Evolutionary conservation across 169 alveolate species (phyloP).

Genomic region (Cyclospora cayetanensis): DNA sequence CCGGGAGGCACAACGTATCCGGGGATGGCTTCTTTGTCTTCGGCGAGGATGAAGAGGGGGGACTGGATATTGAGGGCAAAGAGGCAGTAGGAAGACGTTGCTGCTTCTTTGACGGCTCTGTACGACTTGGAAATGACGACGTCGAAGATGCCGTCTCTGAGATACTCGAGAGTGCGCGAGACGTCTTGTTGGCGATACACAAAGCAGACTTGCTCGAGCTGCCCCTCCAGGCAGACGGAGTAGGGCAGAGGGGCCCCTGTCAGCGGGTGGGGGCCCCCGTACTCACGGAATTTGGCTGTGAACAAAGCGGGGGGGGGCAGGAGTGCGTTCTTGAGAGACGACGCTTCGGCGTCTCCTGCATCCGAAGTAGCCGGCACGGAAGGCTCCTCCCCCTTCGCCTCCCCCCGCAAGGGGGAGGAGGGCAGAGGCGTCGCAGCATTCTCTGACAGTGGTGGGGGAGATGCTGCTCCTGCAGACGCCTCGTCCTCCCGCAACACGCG

Average conservation of each 20-base stretch:
- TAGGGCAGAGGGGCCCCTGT: conserved; percentile 27
- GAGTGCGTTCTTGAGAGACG: no score
- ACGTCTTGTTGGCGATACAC: conserved; percentile 84
- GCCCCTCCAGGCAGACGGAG: conserved; percentile 59
- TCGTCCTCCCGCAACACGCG: no score
- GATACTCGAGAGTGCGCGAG: conserved; percentile 80
- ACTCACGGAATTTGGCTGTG: conserved; percentile 54
- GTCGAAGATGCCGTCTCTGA: conserved; percentile 86
- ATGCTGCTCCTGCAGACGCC: neutral
- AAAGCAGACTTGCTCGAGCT: conserved; percentile 54
- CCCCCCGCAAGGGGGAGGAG: neutral
- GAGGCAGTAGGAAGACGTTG: conserved; percentile 78
- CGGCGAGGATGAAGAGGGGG: conserved; percentile 78
- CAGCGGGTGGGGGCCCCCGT: conserved; percentile 56
- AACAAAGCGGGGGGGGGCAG: conserved; percentile 8
- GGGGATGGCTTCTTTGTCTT: conserved; percentile 78
- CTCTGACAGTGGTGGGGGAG: neutral
- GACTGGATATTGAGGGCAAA: conserved; percentile 77
- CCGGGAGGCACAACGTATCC: conserved; percentile 36
- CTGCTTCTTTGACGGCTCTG: conserved; percentile 85
- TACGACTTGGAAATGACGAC: conserved; percentile 85
- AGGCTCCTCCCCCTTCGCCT: neutral
- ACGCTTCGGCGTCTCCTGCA: neutral
- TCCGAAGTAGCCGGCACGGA: neutral
- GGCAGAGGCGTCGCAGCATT: neutral